Conservation (phyloP, 164 flowering plant genomes). For the Magnolia changhungtana region DNA sequence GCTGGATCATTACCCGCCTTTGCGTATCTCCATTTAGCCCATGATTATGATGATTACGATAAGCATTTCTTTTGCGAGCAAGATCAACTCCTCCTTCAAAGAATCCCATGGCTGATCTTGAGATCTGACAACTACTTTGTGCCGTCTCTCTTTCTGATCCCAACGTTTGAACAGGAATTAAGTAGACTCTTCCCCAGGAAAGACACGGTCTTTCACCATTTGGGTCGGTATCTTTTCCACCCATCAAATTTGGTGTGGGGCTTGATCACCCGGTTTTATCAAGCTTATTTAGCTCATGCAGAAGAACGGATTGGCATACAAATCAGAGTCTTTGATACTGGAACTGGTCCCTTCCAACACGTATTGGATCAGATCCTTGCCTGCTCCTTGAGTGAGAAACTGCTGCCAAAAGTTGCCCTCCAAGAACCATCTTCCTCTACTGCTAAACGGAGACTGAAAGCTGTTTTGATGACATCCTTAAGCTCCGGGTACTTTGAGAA, state of each 20-base stretch:
- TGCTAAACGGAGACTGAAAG: slow-evolving; percentile 33
- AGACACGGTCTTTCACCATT: slow-evolving; percentile 69
- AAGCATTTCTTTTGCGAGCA: slow-evolving; percentile 84
- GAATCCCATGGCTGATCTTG: slow-evolving; percentile 68
- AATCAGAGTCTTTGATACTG: slow-evolving; percentile 60
- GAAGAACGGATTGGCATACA: slow-evolving; percentile 79
- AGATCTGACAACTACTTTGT: slow-evolving; percentile 70
- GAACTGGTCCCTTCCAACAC: slow-evolving; percentile 59
- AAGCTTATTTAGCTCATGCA: slow-evolving; percentile 71
- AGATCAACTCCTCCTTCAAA: slow-evolving; percentile 53
- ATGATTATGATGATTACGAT: slow-evolving; percentile 68
- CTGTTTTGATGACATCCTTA: slow-evolving; percentile 67
- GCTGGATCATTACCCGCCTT: slow-evolving; percentile 21
- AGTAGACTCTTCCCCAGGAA: slow-evolving; percentile 61
- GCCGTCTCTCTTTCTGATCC: slow-evolving; percentile 77
- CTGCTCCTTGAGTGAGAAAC: slow-evolving; percentile 55
- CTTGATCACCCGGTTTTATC: slow-evolving; percentile 64
- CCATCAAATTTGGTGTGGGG: slow-evolving; percentile 85
- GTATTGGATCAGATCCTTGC: slow-evolving; percentile 69
- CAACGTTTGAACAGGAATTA: slow-evolving; percentile 62
- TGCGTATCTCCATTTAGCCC: slow-evolving; percentile 67
- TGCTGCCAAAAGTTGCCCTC: slow-evolving; percentile 47
- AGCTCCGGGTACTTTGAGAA: slow-evolving; percentile 59
- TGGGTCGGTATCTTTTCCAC: slow-evolving; percentile 79
- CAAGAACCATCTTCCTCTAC: slow-evolving; percentile 18